Conservation (phyloP, 208 protist species). For the Wallacemonas collosoma region DNA sequence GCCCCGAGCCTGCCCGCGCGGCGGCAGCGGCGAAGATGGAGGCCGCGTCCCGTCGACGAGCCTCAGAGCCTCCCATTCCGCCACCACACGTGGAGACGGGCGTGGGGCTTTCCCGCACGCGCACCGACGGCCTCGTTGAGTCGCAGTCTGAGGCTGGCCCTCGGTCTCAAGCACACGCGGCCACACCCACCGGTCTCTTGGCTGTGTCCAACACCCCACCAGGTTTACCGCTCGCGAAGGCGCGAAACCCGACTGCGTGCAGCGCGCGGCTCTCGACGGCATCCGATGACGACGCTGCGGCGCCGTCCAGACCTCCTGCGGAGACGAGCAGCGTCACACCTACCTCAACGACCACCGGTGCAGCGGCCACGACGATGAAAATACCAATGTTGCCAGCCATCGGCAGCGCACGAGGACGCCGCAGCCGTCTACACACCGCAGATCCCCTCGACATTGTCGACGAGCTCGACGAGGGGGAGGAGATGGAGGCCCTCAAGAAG, state of each 20-base stretch:
- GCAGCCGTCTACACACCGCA: conserved; percentile 2
- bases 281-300: not conserved
- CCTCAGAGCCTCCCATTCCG: not conserved
- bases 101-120: not conserved
- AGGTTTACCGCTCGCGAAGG: not conserved
- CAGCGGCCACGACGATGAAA: not conserved
- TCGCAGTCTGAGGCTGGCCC: too few species aligned
- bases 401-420: conserved; percentile 1
- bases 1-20: not conserved
- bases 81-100: not conserved
- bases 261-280: not conserved
- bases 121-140: not conserved
- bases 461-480: conserved; percentile 28
- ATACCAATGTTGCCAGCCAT: conserved; percentile 11
- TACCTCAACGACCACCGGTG: too few species aligned
- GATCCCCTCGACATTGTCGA: not conserved
- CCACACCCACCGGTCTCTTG: too few species aligned
- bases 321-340: too few species aligned
- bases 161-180: too few species aligned
- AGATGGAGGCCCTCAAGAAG: conserved; percentile 51
- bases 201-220: too few species aligned
- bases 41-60: not conserved
- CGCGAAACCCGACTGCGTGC: not conserved
- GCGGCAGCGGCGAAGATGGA: not conserved
- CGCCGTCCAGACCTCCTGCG: too few species aligned